Conservation (phyloP, 2,329 filamentous ascomycete genomes). For the Chrysosphaeria jannelii region DNA sequence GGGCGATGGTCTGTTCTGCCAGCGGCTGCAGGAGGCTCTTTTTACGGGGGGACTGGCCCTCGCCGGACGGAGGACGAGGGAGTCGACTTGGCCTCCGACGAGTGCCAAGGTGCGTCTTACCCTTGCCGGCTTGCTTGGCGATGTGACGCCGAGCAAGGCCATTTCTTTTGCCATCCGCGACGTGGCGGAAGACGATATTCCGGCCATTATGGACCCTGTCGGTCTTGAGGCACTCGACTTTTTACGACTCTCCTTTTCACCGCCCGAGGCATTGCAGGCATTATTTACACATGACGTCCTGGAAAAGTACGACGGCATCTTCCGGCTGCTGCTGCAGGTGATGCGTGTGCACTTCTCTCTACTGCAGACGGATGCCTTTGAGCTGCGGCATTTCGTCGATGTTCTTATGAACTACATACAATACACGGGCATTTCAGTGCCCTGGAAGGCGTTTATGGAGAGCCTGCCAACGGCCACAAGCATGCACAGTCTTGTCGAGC, state of each 20-base stretch:
- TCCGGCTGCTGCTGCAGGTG: constrained; percentile 48
- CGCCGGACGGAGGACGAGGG: constrained; percentile 31
- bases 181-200: constrained; percentile 46
- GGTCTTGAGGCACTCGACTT: constrained; percentile 82
- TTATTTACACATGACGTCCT: constrained; percentile 44
- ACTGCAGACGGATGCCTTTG: constrained; percentile 26
- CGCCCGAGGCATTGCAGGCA: constrained; percentile 36
- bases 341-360: constrained; percentile 53
- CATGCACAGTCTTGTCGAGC: too few species aligned
- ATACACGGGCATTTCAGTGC: constrained; percentile 40
- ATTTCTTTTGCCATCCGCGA: constrained; percentile 48
- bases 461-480: constrained; percentile 17
- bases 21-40: constrained; percentile 48
- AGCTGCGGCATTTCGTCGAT: constrained; percentile 53
- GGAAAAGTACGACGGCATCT: constrained; percentile 59
- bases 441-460: constrained; percentile 40
- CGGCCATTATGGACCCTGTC: constrained; percentile 54
- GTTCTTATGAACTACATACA: constrained; percentile 51
- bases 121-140: constrained; percentile 56
- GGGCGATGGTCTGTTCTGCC: constrained; percentile 58
- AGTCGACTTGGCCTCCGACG: constrained; percentile 65
- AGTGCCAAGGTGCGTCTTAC: constrained; percentile 78
- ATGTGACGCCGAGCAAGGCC: constrained; percentile 20
- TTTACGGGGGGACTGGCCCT: constrained; percentile 64
- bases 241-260: constrained; percentile 56